Evolutionary conservation across 2,329 filamentous ascomycete species (phyloP).

Genomic region (Dothidotthia symphoricarpi): DNA sequence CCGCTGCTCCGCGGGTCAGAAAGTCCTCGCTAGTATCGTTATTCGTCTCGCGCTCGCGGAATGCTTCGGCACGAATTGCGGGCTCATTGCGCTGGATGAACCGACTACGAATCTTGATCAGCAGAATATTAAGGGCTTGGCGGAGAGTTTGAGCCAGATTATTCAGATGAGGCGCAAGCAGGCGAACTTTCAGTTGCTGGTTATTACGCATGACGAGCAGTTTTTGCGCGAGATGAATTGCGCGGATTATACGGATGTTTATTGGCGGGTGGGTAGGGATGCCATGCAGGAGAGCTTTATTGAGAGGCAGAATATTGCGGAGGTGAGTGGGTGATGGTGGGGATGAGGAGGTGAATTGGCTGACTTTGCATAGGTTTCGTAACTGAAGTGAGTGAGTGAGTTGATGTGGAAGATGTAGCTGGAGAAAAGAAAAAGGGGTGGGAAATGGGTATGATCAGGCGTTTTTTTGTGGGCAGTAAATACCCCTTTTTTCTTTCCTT

Average conservation of each 20-base stretch:
- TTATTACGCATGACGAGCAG: conserved; percentile 98
- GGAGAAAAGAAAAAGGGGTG: background rate
- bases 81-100: conserved; percentile 93
- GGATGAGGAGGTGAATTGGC: too few species aligned
- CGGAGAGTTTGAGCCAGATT: conserved; percentile 79
- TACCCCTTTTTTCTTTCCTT: too few species aligned
- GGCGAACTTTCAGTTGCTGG: conserved; percentile 94
- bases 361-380: too few species aligned
- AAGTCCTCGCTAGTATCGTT: conserved; percentile 94
- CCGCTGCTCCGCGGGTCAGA: conserved; percentile 93
- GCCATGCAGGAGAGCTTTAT: conserved; percentile 86
- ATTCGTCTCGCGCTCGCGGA: conserved; percentile 94
- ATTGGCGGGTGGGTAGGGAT: conserved; percentile 82
- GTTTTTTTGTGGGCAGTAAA: too few species aligned
- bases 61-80: conserved; percentile 94
- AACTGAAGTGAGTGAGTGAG: too few species aligned
- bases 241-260: conserved; percentile 87
- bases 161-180: conserved; percentile 81
- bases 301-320: conserved; percentile 55
- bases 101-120: conserved; percentile 95
- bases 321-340: conserved; percentile 24
- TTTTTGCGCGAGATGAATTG: conserved; percentile 93
- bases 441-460: background rate
- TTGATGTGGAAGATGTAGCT: too few species aligned
- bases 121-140: conserved; percentile 90